Base-by-base conservation (phyloP, 177 flowering plant species). In the Tripterygium wilfordii region DNA sequence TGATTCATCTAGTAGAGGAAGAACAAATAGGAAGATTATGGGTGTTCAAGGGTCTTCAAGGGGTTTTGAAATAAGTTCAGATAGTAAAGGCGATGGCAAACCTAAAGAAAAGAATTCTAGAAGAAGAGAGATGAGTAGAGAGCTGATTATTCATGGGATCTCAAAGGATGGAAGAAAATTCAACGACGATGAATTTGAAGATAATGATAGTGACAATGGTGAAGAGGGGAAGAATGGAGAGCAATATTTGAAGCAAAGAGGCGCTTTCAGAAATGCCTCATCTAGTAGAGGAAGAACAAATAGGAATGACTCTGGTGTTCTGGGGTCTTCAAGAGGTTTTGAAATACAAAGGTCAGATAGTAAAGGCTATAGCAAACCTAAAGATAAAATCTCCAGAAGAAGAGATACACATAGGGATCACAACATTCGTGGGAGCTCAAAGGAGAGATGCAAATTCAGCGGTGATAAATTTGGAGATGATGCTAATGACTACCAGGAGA, bases 171-270 rank as follows among this genome's bases (percentile, higher is more conserved):
- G 64, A 45, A 12, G 66, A 57, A n/a, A 17, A 46, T 2, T n/a
- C n/a, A n/a, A n/a, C n/a, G 70, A 61, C 20, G 49, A 21, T 15
- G 62, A 26, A 13, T 32, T 38, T 42, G 76, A 62, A 42, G 70
- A 62, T 35, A 36, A 37, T 19, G 36, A 49, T 49, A 57, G 64
- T 27, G 62, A 68, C 23, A 65, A 59, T 1, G 63, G 32, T 2
- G 70, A 54, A 0, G 66, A 55, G 2, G 60, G 56, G 13, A 63
- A 61, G 10, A 65, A 36, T 3, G 50, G 40, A 10, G 61, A 52
- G 19, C 60, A 47, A 10, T 35, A 60, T n/a, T 58, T 60, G 37
- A 46, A 42, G 49, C 45, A 36, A 3, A 29, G 18, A 18, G 51
- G 26, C 26, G 48, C 7, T 31, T 29, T 6, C 0, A 36, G 27